Evolutionary conservation across 208 protist species (phyloP).

Genomic region (Trypanosoma theileri): DNA sequence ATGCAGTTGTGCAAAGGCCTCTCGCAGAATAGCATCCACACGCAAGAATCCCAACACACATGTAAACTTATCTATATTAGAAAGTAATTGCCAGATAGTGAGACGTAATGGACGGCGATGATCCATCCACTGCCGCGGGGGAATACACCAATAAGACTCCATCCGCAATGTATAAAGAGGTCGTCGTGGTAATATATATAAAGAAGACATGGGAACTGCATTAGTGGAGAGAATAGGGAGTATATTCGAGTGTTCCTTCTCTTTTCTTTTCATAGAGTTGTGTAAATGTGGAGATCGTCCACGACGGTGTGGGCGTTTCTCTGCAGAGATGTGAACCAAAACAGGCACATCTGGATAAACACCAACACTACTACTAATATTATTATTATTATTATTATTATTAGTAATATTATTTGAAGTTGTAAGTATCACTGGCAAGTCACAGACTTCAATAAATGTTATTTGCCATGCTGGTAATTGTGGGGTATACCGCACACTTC

Average conservation of each 20-base stretch:
- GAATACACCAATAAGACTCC: constrained; percentile 10
- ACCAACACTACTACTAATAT: too few relatives aligned
- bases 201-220: too few relatives aligned
- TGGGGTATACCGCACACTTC: neutral
- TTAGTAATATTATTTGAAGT: neutral
- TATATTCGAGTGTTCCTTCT: too few relatives aligned
- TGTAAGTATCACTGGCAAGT: constrained; percentile 2
- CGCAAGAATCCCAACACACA: constrained; percentile 15
- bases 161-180: neutral
- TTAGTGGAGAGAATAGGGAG: too few relatives aligned
- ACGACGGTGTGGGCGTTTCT: neutral
- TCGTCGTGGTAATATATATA: neutral
- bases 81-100: constrained; percentile 18
- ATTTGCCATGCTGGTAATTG: constrained; percentile 12
- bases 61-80: neutral
- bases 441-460: constrained; percentile 14
- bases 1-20: constrained; percentile 2
- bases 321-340: neutral
- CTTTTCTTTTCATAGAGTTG: too few relatives aligned
- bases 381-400: too few relatives aligned
- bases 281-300: too few relatives aligned
- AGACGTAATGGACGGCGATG: constrained; percentile 3
- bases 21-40: constrained; percentile 15
- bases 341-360: neutral
- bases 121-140: constrained; percentile 14